Percentiles rank a stretch among this genome's conserved stretches.
Evolutionary conservation across 2,329 filamentous ascomycete species (phyloP).

Genomic region (Cryphonectria nitschkei): DNA sequence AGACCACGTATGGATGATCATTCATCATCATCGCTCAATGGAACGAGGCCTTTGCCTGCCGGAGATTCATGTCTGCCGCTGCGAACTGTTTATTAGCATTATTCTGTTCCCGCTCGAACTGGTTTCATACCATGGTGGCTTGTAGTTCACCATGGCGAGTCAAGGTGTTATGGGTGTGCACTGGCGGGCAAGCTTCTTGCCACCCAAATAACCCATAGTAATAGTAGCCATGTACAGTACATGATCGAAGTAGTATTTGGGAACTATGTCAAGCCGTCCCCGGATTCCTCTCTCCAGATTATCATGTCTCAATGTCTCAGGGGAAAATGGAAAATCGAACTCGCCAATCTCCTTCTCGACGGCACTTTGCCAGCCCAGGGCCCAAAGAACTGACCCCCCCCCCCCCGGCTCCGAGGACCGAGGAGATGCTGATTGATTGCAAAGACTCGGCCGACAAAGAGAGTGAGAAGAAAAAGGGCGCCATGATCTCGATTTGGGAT

Average conservation of each 20-base stretch:
- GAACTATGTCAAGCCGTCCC: neutral
- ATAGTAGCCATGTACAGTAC: neutral
- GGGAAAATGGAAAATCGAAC: neutral
- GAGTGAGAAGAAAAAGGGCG: neutral
- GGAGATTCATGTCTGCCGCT: neutral
- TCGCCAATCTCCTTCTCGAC: neutral
- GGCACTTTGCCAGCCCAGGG: neutral
- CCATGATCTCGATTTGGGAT: neutral
- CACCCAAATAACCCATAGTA: neutral
- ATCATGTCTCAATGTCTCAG: neutral
- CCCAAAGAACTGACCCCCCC: neutral
- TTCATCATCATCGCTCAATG: neutral
- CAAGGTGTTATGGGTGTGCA: neutral
- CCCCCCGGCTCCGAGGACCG: neutral
- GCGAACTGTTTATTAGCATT: neutral
- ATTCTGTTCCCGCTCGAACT: neutral
- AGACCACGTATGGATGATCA: neutral
- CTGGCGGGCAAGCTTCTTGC: neutral
- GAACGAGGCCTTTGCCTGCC: neutral
- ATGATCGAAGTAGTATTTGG: neutral
- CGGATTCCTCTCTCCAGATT: slow-evolving; percentile 2
- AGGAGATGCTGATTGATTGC: neutral
- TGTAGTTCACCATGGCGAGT: neutral
- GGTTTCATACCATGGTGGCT: neutral
- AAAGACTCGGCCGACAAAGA: neutral